These are phyloP conservation scores for Colletotrichum tofieldiae DNA, from an alignment of 2,329 filamentous ascomycete species.

Conservation along the genomic window DNA sequence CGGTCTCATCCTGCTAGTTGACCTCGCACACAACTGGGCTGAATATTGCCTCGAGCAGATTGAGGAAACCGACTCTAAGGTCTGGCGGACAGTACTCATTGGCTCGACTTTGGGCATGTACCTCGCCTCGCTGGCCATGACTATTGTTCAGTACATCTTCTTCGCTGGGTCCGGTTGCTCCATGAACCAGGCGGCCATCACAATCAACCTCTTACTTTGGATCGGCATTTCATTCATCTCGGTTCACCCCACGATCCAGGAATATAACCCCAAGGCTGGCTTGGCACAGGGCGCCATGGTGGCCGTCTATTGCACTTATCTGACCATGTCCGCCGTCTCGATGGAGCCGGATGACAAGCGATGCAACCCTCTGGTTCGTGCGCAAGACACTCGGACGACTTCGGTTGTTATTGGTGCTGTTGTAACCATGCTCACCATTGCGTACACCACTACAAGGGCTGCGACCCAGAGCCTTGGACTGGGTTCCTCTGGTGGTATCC, in stretches of 20 bases:
- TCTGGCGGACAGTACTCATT: constrained; percentile 91
- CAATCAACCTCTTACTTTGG: constrained; percentile 90
- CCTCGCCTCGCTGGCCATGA: constrained; percentile 90
- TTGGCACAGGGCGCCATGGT: constrained; percentile 99
- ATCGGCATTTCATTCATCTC: constrained; percentile 86
- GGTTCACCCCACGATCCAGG: constrained; percentile 91
- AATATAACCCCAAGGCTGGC: constrained; percentile 92
- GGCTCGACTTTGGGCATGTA: constrained; percentile 97
- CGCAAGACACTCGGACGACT: constrained; percentile 89
- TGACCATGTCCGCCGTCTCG: constrained; percentile 97
- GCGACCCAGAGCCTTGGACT: constrained; percentile 91
- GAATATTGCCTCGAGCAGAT: constrained; percentile 97
- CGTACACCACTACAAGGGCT: constrained; percentile 96
- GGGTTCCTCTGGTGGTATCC: constrained; percentile 71
- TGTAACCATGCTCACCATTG: constrained; percentile 96
- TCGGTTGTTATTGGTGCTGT: constrained; percentile 94
- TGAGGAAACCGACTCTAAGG: constrained; percentile 85
- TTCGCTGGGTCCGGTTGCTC: constrained; percentile 86
- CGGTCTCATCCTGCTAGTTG: constrained; percentile 91
- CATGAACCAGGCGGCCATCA: constrained; percentile 98
- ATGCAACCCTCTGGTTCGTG: constrained; percentile 92
- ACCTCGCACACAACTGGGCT: constrained; percentile 96
- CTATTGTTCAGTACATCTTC: constrained; percentile 96
- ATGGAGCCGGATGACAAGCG: constrained; percentile 97
- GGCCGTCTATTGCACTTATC: constrained; percentile 97